Conservation (phyloP, 306 rosid species). For the Pterocarpus macrocarpus region DNA sequence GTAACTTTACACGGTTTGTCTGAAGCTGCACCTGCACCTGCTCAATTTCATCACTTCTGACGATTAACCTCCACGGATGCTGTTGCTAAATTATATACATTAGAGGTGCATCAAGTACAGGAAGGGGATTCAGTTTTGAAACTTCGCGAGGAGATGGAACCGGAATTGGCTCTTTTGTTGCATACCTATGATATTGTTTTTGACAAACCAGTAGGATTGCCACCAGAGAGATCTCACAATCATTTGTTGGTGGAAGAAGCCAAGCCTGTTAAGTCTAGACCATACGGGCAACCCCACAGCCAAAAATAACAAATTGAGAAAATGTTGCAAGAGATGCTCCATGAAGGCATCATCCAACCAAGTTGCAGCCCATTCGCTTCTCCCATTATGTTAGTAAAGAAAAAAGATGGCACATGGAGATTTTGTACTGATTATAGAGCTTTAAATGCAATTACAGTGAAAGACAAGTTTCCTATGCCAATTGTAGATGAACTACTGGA, state of each 20-base stretch:
- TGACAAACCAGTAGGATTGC: no score
- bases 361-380: background rate
- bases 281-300: background rate
- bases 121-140: no score
- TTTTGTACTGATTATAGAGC: background rate
- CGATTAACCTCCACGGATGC: no score
- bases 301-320: background rate
- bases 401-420: background rate
- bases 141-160: no score
- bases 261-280: background rate
- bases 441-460: background rate
- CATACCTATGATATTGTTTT: no score
- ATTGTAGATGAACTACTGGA: background rate
- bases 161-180: no score
- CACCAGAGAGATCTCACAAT: no score
- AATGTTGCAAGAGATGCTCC: background rate
- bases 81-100: no score
- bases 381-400: background rate
- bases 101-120: no score
- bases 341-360: background rate
- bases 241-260: background rate
- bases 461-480: background rate
- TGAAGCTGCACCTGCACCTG: no score
- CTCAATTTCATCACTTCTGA: no score
- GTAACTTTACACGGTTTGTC: no score